Conservation (phyloP, 78 protist genomes). For the Dictyostelium firmibasis region DNA sequence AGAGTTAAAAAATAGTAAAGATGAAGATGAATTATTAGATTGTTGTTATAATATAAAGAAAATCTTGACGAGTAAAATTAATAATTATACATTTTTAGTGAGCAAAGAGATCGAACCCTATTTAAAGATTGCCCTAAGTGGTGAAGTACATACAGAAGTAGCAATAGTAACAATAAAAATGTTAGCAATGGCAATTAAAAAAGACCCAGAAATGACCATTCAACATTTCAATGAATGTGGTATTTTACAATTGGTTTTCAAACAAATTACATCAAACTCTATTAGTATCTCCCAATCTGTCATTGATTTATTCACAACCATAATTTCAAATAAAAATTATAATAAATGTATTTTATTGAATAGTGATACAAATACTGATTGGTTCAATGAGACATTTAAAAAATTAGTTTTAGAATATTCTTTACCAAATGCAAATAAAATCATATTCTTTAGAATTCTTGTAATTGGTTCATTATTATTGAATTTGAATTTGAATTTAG, state of each 20-base stretch:
- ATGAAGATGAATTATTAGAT: slow-evolving; percentile 7
- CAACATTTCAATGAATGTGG: background rate
- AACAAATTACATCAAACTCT: background rate
- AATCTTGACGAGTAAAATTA: background rate
- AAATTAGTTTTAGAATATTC: background rate
- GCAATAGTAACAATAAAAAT: background rate
- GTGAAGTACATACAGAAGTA: background rate
- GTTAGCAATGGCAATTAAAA: background rate
- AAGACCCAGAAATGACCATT: background rate
- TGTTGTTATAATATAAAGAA: background rate
- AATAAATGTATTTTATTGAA: background rate
- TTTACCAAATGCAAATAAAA: background rate
- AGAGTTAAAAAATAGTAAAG: background rate
- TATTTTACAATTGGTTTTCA: background rate
- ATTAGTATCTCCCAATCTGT: background rate
- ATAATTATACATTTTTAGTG: background rate
- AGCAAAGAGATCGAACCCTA: background rate
- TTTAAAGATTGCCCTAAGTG: background rate
- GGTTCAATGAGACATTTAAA: background rate
- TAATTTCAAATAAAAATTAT: background rate
- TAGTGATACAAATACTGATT: background rate
- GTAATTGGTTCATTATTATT: background rate
- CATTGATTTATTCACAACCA: background rate
- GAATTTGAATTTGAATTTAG: background rate
- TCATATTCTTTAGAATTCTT: background rate